These are phyloP conservation scores for Xylaria flabelliformis DNA, from an alignment of 495 filamentous ascomycete species.

Conservation along the genomic window DNA sequence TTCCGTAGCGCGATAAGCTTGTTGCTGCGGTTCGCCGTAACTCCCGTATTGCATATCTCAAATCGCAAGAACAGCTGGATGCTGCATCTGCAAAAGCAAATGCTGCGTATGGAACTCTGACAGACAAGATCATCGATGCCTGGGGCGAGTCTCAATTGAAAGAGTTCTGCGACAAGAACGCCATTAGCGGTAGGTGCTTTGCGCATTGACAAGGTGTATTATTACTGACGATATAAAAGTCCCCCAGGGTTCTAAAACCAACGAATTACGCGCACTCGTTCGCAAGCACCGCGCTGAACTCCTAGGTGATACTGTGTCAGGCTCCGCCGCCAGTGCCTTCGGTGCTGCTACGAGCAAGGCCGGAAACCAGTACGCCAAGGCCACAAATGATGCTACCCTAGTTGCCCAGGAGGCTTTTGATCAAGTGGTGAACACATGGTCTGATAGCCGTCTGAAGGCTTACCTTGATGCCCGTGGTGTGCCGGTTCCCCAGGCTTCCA, in stretches of 20 bases:
- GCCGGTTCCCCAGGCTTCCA: constrained; percentile 77
- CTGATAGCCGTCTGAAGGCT: constrained; percentile 75
- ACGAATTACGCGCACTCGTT: constrained; percentile 89
- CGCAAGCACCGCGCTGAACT: constrained; percentile 85
- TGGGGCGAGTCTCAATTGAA: constrained; percentile 91
- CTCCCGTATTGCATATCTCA: constrained; percentile 76
- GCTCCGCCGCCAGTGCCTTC: constrained; percentile 67
- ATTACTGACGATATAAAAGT: constrained; percentile 69
- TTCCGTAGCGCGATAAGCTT: constrained; percentile 74
- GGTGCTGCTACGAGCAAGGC: constrained; percentile 85
- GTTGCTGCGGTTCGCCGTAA: constrained; percentile 91
- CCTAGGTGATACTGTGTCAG: constrained; percentile 67
- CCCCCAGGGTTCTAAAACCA: constrained; percentile 86
- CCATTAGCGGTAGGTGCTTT: constrained; percentile 58
- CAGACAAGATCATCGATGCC: constrained; percentile 82
- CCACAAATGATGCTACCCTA: constrained; percentile 70
- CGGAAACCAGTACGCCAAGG: constrained; percentile 76
- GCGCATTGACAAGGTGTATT: not conserved
- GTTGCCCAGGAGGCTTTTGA: constrained; percentile 75
- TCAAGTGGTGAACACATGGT: constrained; percentile 68
- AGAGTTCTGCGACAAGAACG: constrained; percentile 89
- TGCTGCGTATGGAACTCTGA: constrained; percentile 71
- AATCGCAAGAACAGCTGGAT: constrained; percentile 62
- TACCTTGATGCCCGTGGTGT: constrained; percentile 71
- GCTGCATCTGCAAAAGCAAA: constrained; percentile 70